Evolutionary conservation across 2,329 filamentous ascomycete species (phyloP), one percentile per base, ranked within the genome.

Genomic region (Leptographium radiaticola): DNA sequence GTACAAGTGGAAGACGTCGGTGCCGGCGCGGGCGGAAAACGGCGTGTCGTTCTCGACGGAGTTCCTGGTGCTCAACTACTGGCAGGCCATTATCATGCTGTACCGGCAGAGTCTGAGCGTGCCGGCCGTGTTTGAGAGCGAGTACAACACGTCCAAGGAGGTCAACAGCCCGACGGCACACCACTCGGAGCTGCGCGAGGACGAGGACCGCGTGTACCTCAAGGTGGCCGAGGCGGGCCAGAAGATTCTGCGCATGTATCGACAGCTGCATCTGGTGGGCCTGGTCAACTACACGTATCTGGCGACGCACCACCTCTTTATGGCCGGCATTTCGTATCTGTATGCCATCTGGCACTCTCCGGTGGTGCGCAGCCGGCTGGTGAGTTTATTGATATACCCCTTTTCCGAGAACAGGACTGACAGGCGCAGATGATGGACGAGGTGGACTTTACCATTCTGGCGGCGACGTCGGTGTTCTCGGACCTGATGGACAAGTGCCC

Each of bases 311-410:
- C 90, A 97, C 68, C 75, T 97, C 8, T 97, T 97, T 71, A 96
- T 95, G 87, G 91, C 91, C 33, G 91, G 90, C 70, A 84, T 97
- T 56, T 95, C 91, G 30, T 97, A 96, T 67, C 76, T 97, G 2
- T 97, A 96, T 68, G 90, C 93, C 20, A 93, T 97, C 55, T 97
- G 91, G 91, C 91, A 97, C 68, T 96, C 91, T 12, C 83, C 88
- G 7, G 79, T 88, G 53, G 91, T 97, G 50, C 81, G 91, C 62
- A 89, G 86, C 66, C 83, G 87, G 54, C 72, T 97, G 68, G 87
- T 91, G 79, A 71, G 86, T 74, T n/a, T n/a, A n/a, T n/a, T n/a
- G n/a, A n/a, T n/a, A n/a, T n/a, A n/a, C n/a, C n/a, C 4, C 9
- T 3, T 2, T 30, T 20, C 12, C 12, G 11, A 11, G 34, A 36